Percentiles rank a stretch among this genome's conserved stretches.
Evolutionary conservation across 306 rosid species (phyloP).

Genomic region (Lablab purpureus): DNA sequence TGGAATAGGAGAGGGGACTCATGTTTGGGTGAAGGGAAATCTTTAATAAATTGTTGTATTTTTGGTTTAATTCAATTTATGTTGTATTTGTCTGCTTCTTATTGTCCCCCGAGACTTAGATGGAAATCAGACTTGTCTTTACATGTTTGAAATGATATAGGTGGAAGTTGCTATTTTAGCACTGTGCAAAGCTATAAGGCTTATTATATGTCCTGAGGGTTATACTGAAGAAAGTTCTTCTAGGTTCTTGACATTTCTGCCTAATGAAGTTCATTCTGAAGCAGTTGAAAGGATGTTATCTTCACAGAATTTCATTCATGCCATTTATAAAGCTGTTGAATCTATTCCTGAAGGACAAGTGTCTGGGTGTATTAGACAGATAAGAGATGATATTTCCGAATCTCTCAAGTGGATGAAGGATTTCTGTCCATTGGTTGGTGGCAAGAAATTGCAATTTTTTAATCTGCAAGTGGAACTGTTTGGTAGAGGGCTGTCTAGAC

Average conservation of each 20-base stretch:
- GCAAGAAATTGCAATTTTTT: slow-evolving; percentile 48
- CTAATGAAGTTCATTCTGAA: slow-evolving; percentile 59
- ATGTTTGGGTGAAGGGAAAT: background rate
- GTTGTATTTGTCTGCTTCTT: slow-evolving; percentile 5
- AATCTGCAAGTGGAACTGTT: slow-evolving; percentile 66
- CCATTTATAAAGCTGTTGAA: slow-evolving; percentile 64
- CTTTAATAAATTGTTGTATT: background rate
- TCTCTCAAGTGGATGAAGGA: slow-evolving; percentile 73
- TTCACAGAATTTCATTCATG: slow-evolving; percentile 64
- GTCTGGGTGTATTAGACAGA: slow-evolving; percentile 65
- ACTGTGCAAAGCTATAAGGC: slow-evolving; percentile 82
- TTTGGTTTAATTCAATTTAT: slow-evolving; percentile 32
- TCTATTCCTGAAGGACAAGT: slow-evolving; percentile 92
- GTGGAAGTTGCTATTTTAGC: slow-evolving; percentile 72
- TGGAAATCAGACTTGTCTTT: slow-evolving; percentile 39
- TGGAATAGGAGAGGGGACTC: background rate
- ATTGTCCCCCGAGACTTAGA: background rate
- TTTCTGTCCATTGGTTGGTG: slow-evolving; percentile 47
- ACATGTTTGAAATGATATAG: slow-evolving; percentile 63
- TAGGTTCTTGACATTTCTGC: slow-evolving; percentile 58
- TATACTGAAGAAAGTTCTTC: slow-evolving; percentile 52
- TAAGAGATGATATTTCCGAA: slow-evolving; percentile 71
- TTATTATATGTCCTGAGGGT: slow-evolving; percentile 45
- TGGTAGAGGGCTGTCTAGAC: slow-evolving; percentile 81
- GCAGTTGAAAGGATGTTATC: slow-evolving; percentile 73